Evolutionary conservation across 306 rosid genomes (phyloP).

Genomic region (Citrullus mucosospermus): DNA sequence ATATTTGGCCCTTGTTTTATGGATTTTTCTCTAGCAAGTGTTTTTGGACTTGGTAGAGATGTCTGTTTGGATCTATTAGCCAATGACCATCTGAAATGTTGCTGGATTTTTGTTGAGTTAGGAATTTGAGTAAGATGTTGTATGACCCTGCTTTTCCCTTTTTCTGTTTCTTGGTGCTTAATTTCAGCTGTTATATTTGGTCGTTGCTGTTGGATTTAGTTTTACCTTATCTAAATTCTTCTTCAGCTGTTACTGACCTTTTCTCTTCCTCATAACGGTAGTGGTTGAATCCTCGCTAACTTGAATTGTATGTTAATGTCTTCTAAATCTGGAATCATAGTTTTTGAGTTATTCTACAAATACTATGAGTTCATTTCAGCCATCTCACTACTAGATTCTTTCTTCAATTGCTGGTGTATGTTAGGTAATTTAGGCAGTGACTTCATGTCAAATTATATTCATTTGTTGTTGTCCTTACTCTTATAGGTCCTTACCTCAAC

Average conservation of each 20-base stretch:
- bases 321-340: background rate
- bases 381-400: background rate
- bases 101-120: background rate
- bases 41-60: background rate
- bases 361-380: background rate
- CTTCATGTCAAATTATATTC: background rate
- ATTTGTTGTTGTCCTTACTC: background rate
- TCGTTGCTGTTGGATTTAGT: background rate
- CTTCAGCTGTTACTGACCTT: background rate
- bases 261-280: background rate
- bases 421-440: background rate
- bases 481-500: constrained; percentile 81
- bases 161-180: background rate
- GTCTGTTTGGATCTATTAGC: background rate
- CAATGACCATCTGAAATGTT: background rate
- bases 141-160: background rate
- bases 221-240: background rate
- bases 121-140: background rate
- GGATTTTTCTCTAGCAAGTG: background rate
- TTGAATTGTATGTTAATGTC: background rate
- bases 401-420: background rate
- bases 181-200: background rate
- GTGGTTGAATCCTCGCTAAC: background rate
- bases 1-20: background rate
- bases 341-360: background rate